Evolutionary conservation across 768 basidiomycete species (phyloP), one percentile per base, ranked within the genome.

Genomic region (Pleurotus tuoliensis): DNA sequence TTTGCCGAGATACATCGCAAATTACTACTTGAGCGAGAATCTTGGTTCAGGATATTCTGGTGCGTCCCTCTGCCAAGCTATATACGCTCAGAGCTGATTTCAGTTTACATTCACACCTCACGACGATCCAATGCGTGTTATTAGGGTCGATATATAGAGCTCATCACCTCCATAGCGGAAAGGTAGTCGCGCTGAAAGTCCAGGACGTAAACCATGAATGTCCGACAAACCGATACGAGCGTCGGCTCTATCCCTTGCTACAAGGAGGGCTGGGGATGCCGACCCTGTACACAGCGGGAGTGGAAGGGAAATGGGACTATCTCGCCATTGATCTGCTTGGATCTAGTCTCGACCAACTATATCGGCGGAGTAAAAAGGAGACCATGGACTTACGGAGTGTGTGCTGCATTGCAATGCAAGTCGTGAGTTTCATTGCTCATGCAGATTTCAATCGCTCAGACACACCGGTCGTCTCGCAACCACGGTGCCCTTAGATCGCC

Each of bases 291-390:
- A 86, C 80, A 3, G 71, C 81, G 24, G 84, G 83, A 6, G 74
- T 81, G 2, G 71, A 81, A 52, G 82, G 79, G 4, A 70, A 71
- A 57, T 87, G 84, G 84, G 82, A 86, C 63, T 87, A 79, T 68
- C 82, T 92, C 41, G 89, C 82, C n/a, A 89, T 92, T 62, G 86
- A 86, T 67, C 72, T 92, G 12, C 79, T 92, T 11, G 89, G 89
- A 12, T 64, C 79, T 18, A 90, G 87, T 64, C 69, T 92, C 48
- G 88, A 91, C 61, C 80, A 64, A 43, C 69, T 91, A 53, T 81
- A 80, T 67, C 75, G 80, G 56, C 75, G 74, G 62, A 78, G 74
- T 56, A 82, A 81, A 39, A 82, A 80, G 65, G 78, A 79, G 16
- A 70, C 70, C 4, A 79, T 91, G 76, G 88, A 89, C 69, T 64